Evolutionary conservation across 202 grass and related monocot species (phyloP).

Genomic region (Saccharum hybrid): DNA sequence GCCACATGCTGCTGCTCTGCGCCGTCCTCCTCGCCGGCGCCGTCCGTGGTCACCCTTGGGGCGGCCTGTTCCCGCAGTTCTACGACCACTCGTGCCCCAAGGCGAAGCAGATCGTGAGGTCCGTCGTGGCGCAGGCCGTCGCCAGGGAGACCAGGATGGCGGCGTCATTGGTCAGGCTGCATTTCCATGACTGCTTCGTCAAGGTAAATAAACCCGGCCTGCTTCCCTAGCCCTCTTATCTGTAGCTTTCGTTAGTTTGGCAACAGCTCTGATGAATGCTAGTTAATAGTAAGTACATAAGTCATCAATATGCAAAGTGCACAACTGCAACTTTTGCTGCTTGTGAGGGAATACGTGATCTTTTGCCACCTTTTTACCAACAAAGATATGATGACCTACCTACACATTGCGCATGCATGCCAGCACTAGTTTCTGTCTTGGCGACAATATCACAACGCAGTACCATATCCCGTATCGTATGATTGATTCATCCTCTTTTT

Average conservation of each 20-base stretch:
- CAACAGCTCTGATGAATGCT: not conserved
- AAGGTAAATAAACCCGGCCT: conserved; percentile 22
- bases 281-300: not conserved
- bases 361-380: conserved; percentile 21
- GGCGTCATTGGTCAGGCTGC: conserved; percentile 73
- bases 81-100: conserved; percentile 76
- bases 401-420: conserved; percentile 4
- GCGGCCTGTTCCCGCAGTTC: conserved; percentile 69
- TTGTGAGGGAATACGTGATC: no score
- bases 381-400: conserved; percentile 32
- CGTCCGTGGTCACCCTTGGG: conserved; percentile 43
- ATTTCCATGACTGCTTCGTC: conserved; percentile 86
- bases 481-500: not conserved
- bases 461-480: not conserved
- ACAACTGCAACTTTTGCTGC: not conserved
- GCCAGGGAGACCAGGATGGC: conserved; percentile 80
- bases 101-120: conserved; percentile 67
- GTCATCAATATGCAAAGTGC: not conserved
- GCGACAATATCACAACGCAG: not conserved
- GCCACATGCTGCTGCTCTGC: conserved; percentile 46
- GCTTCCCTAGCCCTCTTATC: no score
- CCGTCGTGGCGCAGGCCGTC: conserved; percentile 62
- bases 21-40: conserved; percentile 39
- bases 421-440: conserved; percentile 28
- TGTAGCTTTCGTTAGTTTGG: no score